Evolutionary conservation across 306 rosid genomes (phyloP).

Genomic region (Malus sylvestris): DNA sequence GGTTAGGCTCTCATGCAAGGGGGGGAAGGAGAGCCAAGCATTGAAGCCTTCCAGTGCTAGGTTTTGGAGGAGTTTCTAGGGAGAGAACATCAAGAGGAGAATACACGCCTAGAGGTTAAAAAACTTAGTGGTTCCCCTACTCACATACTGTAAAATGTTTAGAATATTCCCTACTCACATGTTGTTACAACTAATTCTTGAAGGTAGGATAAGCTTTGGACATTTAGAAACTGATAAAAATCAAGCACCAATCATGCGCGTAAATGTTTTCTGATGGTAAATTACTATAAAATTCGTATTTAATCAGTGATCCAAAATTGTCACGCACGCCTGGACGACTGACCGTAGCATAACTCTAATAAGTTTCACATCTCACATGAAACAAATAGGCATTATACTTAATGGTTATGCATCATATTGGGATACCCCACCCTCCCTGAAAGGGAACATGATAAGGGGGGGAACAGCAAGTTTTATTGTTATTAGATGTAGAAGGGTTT

Average conservation of each 20-base stretch:
- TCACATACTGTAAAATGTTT: not conserved
- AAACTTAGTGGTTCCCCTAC: not conserved
- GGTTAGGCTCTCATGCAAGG: constrained; percentile 31
- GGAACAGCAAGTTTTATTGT: not conserved
- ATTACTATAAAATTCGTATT: not conserved
- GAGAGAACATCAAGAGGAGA: constrained; percentile 1
- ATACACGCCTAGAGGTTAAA: not conserved
- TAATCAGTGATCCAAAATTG: not conserved
- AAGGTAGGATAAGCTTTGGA: not conserved
- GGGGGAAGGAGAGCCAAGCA: constrained; percentile 36
- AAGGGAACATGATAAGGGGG: not conserved
- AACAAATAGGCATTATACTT: not conserved
- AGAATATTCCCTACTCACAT: constrained; percentile 2
- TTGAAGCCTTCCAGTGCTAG: constrained; percentile 39
- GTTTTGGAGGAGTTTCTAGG: constrained; percentile 5
- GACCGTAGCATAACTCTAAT: not conserved
- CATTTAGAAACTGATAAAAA: not conserved
- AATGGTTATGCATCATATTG: not conserved
- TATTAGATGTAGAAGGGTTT: not conserved
- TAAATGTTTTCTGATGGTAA: not conserved
- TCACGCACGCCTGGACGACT: not conserved
- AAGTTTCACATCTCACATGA: not conserved
- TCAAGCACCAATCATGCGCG: accelerated
- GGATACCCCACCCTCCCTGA: not conserved
- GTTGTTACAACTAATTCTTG: not conserved